Evolutionary conservation across 2,329 filamentous ascomycete genomes (phyloP).

Genomic region (Akanthomyces muscarius): DNA sequence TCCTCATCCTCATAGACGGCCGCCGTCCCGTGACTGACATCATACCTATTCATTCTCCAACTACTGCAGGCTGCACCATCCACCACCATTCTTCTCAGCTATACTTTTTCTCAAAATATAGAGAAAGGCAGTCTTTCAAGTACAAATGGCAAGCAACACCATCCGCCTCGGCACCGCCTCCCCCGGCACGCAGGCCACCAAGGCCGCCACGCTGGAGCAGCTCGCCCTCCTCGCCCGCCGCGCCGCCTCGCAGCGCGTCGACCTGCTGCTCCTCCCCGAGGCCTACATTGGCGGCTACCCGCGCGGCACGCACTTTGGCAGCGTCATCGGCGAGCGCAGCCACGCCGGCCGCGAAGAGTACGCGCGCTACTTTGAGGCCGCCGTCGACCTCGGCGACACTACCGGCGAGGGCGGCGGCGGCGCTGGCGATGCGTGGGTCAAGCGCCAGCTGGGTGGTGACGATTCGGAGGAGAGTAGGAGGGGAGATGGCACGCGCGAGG

Average conservation of each 20-base stretch:
- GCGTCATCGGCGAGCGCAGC: constrained; percentile 65
- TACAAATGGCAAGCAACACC: constrained; percentile 22
- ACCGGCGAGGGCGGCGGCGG: constrained; percentile 55
- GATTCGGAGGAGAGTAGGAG: constrained; percentile 32
- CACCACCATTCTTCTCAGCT: background rate
- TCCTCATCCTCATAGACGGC: background rate
- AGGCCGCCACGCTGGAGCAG: constrained; percentile 58
- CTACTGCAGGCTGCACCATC: background rate
- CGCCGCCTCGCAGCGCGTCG: constrained; percentile 53
- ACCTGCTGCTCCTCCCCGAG: constrained; percentile 85
- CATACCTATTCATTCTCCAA: background rate
- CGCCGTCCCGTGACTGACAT: background rate
- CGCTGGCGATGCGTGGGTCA: constrained; percentile 68
- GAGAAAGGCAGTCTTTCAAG: background rate
- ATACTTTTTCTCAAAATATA: too few species aligned
- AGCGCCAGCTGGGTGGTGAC: constrained; percentile 44
- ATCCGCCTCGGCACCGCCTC: constrained; percentile 56
- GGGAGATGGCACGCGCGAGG: constrained; percentile 67
- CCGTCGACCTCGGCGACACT: constrained; percentile 81
- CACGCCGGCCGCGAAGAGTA: constrained; percentile 75
- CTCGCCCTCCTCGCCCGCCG: constrained; percentile 59
- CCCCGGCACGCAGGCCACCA: constrained; percentile 48
- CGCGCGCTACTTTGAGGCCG: constrained; percentile 70
- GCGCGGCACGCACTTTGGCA: constrained; percentile 73
- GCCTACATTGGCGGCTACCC: constrained; percentile 91